Evolutionary conservation across 805 yeast genomes (phyloP).

Genomic region (Dipodascopsis uninucleata): DNA sequence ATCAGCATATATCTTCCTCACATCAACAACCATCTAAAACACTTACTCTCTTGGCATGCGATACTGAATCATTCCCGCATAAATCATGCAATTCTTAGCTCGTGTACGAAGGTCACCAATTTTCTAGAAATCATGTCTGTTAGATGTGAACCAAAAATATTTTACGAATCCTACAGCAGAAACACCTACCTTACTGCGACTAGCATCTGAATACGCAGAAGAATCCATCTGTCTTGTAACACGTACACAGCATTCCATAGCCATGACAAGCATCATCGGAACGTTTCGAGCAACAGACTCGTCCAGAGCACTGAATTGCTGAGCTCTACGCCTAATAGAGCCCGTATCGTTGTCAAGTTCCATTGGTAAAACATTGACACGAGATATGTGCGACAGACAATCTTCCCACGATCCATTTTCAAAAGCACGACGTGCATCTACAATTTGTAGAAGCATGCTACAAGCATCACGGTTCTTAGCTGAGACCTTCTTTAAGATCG

Average conservation of each 20-base stretch:
- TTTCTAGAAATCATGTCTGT: constrained; percentile 38
- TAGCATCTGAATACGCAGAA: constrained; percentile 25
- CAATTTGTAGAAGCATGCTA: constrained; percentile 58
- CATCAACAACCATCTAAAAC: not conserved
- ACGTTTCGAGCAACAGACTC: constrained; percentile 73
- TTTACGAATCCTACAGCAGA: constrained; percentile 32
- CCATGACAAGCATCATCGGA: constrained; percentile 73
- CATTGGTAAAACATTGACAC: constrained; percentile 65
- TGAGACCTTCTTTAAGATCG: constrained; percentile 55
- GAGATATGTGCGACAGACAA: constrained; percentile 52
- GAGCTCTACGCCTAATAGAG: constrained; percentile 62
- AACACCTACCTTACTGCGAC: constrained; percentile 26
- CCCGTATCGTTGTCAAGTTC: constrained; percentile 44
- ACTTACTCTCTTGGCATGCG: constrained; percentile 65
- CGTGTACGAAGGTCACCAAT: constrained; percentile 52
- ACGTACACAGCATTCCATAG: constrained; percentile 72
- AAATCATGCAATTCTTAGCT: constrained; percentile 86
- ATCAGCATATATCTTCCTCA: not conserved
- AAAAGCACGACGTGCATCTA: constrained; percentile 60
- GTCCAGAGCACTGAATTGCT: constrained; percentile 60
- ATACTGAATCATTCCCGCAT: constrained; percentile 91
- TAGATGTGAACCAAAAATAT: constrained; percentile 5
- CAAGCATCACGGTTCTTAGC: constrained; percentile 61
- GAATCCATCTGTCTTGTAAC: constrained; percentile 40
- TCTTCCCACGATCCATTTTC: constrained; percentile 56